These are phyloP conservation scores for Neurospora sublineolata DNA, from an alignment of 495 filamentous ascomycete genomes.

Conservation along the genomic window DNA sequence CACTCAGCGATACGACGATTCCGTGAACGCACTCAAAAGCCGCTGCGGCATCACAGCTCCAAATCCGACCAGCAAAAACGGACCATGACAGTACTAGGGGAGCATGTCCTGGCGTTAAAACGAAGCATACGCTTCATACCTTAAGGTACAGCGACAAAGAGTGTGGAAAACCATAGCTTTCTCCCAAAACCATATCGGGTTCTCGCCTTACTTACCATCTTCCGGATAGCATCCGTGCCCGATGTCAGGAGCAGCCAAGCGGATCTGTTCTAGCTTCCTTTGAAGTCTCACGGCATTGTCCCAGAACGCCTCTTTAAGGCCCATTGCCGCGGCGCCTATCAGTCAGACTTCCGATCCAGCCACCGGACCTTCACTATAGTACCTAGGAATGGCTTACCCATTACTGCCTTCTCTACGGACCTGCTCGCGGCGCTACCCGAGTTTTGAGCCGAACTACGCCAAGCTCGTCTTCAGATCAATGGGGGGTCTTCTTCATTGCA, in stretches of 20 bases:
- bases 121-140: not conserved
- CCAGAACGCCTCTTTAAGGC: not conserved
- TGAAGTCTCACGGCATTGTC: not conserved
- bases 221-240: not conserved
- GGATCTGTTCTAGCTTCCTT: not conserved
- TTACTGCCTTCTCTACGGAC: not conserved
- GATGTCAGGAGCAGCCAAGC: not conserved
- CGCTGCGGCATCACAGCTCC: not conserved
- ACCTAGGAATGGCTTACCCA: not conserved
- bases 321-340: not conserved
- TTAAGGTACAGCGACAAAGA: not conserved
- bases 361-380: not conserved
- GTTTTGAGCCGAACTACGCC: not conserved
- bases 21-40: conserved; percentile 12
- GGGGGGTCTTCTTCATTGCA: not conserved
- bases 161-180: not conserved
- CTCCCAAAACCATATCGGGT: not conserved
- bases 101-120: not conserved
- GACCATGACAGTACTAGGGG: not conserved
- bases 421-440: not conserved
- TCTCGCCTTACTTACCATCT: not conserved
- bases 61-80: not conserved
- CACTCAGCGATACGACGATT: conserved; percentile 50
- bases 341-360: not conserved
- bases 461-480: not conserved